Conservation (phyloP, 73 alveolate genomes). For the Tetrahymena elliotti region DNA sequence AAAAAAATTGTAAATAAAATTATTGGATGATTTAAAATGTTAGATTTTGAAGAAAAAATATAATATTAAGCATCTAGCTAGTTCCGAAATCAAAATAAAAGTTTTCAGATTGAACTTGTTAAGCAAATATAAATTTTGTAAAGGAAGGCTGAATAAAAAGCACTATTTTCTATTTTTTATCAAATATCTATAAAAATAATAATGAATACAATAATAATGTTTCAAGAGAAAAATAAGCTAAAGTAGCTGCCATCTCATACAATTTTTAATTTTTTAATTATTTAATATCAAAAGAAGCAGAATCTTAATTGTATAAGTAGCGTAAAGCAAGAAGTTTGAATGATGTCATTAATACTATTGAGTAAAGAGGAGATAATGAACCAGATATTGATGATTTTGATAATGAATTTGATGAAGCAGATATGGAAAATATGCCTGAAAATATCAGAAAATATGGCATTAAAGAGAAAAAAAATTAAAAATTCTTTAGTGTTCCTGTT, state of each 20-base stretch:
- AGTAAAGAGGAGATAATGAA: not conserved
- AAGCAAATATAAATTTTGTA: not conserved
- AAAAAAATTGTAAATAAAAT: not conserved
- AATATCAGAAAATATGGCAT: not conserved
- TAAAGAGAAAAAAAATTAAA: not conserved
- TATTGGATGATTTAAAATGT: not conserved
- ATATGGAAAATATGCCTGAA: not conserved
- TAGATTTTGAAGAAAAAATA: too few relatives aligned
- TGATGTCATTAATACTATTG: not conserved
- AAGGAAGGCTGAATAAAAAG: too few relatives aligned
- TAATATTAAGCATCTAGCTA: not conserved
- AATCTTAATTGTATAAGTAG: not conserved
- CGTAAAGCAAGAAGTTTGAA: not conserved
- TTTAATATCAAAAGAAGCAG: not conserved
- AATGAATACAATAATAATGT: too few relatives aligned
- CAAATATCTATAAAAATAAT: too few relatives aligned
- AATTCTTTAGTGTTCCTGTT: not conserved
- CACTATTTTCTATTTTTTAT: too few relatives aligned
- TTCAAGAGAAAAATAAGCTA: too few relatives aligned
- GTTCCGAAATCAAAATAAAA: too few relatives aligned
- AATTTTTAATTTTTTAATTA: too few relatives aligned
- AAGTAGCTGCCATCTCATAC: not conserved
- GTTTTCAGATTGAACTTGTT: not conserved
- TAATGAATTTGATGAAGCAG: not conserved
- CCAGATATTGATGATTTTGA: not conserved